phyloP scores from a whole-genome alignment of 306 rosid genomes.

The Castanea crenata region DNA sequence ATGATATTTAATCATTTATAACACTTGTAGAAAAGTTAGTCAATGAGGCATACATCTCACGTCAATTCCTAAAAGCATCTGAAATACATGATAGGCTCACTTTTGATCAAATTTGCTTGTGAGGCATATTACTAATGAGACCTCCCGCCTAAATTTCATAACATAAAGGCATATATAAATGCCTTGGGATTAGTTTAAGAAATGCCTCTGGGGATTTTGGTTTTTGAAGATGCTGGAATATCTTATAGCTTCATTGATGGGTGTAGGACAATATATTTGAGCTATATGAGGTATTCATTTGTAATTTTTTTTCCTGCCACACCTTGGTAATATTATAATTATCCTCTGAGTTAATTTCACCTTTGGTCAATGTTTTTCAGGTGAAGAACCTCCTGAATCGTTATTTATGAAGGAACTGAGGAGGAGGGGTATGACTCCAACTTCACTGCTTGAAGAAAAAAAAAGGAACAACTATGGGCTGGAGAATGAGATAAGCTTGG shows the following conservation, averaged over 20 bases:
- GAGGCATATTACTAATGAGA: not conserved
- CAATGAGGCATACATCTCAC: not conserved
- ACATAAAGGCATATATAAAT: not conserved
- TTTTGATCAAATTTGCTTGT: not conserved
- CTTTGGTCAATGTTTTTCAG: constrained; percentile 41
- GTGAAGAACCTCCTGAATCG: constrained; percentile 91
- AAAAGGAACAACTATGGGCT: constrained; percentile 48
- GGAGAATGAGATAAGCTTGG: constrained; percentile 51
- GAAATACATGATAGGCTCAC: not conserved
- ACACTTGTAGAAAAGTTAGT: not conserved
- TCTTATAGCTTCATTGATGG: not conserved
- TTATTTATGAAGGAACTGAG: constrained; percentile 91
- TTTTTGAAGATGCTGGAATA: not conserved
- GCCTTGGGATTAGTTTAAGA: not conserved
- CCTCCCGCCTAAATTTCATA: not conserved
- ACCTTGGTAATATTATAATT: not conserved
- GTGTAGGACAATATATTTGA: not conserved
- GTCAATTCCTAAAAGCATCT: not conserved
- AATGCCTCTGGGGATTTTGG: not conserved
- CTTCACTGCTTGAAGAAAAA: constrained; percentile 84
- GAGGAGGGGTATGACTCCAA: constrained; percentile 92
- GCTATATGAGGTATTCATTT: not conserved
- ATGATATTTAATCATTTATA: not conserved
- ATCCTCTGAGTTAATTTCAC: constrained; percentile 4
- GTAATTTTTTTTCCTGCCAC: not conserved